Evolutionary conservation across 1,139 yeast genomes (phyloP).

Genomic region (Diutina catenulata): DNA sequence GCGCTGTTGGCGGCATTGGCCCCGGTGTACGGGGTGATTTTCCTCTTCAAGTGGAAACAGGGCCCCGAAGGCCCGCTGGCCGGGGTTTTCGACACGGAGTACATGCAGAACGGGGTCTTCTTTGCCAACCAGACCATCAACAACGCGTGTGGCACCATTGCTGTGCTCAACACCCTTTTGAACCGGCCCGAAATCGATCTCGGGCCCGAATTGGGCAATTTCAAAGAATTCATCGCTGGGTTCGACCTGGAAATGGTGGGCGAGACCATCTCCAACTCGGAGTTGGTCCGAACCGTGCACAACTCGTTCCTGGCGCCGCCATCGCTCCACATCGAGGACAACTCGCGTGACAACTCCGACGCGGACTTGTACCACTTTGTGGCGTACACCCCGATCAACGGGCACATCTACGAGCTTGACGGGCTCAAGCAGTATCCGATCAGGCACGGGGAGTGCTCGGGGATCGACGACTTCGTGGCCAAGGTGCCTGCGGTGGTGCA

Average conservation of each 20-base stretch:
- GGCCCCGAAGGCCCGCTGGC: slow-evolving; percentile 17
- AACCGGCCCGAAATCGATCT: slow-evolving; percentile 27
- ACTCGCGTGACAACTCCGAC: slow-evolving; percentile 18
- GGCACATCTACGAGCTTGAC: slow-evolving; percentile 51
- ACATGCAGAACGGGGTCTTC: slow-evolving; percentile 29
- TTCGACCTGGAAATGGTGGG: slow-evolving; percentile 53
- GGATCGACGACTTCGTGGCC: slow-evolving; percentile 29
- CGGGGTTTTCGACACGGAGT: slow-evolving; percentile 34
- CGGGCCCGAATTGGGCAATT: slow-evolving; percentile 39
- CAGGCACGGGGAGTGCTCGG: slow-evolving; percentile 31
- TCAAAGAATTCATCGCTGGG: slow-evolving; percentile 38
- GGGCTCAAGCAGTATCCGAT: slow-evolving; percentile 55
- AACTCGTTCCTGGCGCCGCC: slow-evolving; percentile 55
- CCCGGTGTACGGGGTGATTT: slow-evolving; percentile 51
- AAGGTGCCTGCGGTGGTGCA: slow-evolving; percentile 33
- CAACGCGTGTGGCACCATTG: slow-evolving; percentile 73
- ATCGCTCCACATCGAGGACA: slow-evolving; percentile 35
- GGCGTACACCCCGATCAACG: slow-evolving; percentile 39
- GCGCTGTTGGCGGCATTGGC: slow-evolving; percentile 26
- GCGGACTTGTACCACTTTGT: slow-evolving; percentile 48
- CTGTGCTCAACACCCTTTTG: slow-evolving; percentile 49
- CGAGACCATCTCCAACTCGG: slow-evolving; percentile 54
- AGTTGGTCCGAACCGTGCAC: slow-evolving; percentile 44
- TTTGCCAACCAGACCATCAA: slow-evolving; percentile 60
- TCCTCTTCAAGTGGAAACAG: slow-evolving; percentile 45